Base-by-base conservation (phyloP, 148 eudicot genomes). In the Cornus suecica region DNA sequence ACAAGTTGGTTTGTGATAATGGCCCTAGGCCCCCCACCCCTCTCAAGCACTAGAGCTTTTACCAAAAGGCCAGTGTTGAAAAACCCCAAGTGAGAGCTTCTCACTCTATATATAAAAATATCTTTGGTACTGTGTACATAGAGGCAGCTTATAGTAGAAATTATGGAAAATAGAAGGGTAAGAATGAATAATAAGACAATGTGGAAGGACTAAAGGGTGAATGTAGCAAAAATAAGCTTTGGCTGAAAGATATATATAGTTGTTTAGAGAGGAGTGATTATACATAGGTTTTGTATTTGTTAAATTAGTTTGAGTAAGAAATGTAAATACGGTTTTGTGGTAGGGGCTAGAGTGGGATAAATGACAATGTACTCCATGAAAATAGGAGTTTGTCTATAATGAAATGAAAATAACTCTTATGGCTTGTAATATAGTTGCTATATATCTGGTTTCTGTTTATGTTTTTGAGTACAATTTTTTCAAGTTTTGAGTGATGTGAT, bases 51-150 rank as follows among this genome's bases (percentile, higher is more conserved):
- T 63, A 32, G 79, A 71, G 79, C 78, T 74, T 69, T 73, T 68
- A 20, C 45, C 64, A 60, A 70, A 72, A 71, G 76, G 80, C 74
- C 80, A 37, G 70, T 76, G 79, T 66, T 31, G n/a, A 4, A 67
- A 51, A 66, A 67, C 41, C 10, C 27, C n/a, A n/a, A n/a, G n/a
- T 5, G 23, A 41, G 22, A 24, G 2, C n/a, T 10, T 23, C 26
- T 51, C 27, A 3, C 5, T 27, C 28, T 70, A 45, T 61, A 69
- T 22, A 20, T 52, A 14, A 14, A 14, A 14, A 14, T 52, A 7
- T 58, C 24, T 22, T 5, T 18, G 8, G n/a, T 76, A 26, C 24
- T 34, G 20, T 77, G 75, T 82, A 65, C 24, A 82, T 75, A 80
- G 68, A 71, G 54, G 80, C 71, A 75, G 66, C 63, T 41, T 22